These are phyloP conservation scores for Globisporangium polare DNA, from an alignment of 352 stramenopile genomes.

Conservation along the genomic window DNA sequence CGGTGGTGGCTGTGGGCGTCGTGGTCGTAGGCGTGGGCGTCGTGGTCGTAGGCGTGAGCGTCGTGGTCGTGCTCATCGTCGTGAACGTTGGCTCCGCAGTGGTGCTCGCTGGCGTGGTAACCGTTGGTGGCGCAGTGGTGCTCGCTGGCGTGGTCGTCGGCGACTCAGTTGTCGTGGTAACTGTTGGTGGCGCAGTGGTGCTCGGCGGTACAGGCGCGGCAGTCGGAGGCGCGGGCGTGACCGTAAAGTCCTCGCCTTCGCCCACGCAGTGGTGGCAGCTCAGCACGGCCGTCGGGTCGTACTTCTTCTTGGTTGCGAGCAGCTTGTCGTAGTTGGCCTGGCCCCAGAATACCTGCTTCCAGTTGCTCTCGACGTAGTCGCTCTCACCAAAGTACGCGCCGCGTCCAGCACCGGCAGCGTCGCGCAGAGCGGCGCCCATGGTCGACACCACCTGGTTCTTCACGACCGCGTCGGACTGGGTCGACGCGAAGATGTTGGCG, in stretches of 20 bases:
- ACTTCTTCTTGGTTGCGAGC: not conserved
- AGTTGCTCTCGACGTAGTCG: slow-evolving; percentile 6
- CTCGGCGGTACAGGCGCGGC: not conserved
- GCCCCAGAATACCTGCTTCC: slow-evolving; percentile 8
- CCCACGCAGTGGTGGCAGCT: slow-evolving; percentile 9
- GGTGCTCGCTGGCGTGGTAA: no score
- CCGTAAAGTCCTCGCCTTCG: not conserved
- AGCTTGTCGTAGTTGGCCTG: slow-evolving; percentile 9
- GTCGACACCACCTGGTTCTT: slow-evolving; percentile 3
- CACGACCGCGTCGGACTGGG: not conserved
- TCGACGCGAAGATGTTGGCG: not conserved
- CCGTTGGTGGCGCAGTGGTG: not conserved
- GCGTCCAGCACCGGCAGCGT: not conserved
- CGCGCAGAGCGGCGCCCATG: not conserved
- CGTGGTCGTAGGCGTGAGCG: not conserved
- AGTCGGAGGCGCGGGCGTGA: not conserved
- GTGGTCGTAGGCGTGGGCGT: not conserved
- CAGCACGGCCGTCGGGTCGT: not conserved
- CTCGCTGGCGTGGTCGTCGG: not conserved
- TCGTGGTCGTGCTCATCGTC: not conserved
- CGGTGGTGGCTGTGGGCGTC: not conserved
- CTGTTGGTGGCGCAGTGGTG: not conserved
- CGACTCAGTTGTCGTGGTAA: not conserved
- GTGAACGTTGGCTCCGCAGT: not conserved
- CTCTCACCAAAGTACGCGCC: slow-evolving; percentile 11